These are phyloP conservation scores for Linum trigynum DNA, from an alignment of 345 rosid species.

Conservation along the genomic window DNA sequence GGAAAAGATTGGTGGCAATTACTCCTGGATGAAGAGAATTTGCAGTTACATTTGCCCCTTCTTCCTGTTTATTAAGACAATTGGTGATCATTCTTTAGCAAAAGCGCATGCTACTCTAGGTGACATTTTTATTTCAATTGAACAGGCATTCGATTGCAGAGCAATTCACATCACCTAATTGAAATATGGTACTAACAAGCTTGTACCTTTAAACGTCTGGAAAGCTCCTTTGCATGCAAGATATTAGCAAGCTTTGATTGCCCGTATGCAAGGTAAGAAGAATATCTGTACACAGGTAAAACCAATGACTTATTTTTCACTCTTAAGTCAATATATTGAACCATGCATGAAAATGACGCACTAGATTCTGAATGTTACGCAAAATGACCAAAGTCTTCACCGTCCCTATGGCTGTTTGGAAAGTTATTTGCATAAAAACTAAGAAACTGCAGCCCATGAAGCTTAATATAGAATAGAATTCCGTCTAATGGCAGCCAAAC, in stretches of 20 bases:
- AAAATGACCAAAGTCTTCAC: no score
- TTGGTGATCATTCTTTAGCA: neutral
- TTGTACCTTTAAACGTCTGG: slow-evolving; percentile 57
- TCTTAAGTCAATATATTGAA: neutral
- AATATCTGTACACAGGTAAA: neutral
- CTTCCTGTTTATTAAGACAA: slow-evolving; percentile 37
- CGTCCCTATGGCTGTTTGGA: no score
- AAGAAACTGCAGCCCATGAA: no score
- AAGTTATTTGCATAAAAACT: no score
- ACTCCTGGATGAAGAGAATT: slow-evolving; percentile 78
- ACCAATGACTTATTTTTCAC: neutral
- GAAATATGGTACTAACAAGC: neutral
- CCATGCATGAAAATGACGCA: neutral
- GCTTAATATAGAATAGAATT: no score
- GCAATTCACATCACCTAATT: neutral
- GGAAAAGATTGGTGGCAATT: slow-evolving; percentile 53
- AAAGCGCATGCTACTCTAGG: no score
- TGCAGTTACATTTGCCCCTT: slow-evolving; percentile 44
- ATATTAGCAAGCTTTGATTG: slow-evolving; percentile 20
- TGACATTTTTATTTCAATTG: neutral
- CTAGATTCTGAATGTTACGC: neutral
- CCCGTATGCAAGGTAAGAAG: neutral
- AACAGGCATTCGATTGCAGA: neutral
- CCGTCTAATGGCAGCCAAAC: no score
- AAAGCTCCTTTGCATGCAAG: slow-evolving; percentile 78